Evolutionary conservation across 169 alveolate species (phyloP).

Genomic region (Cystoisospora suis): DNA sequence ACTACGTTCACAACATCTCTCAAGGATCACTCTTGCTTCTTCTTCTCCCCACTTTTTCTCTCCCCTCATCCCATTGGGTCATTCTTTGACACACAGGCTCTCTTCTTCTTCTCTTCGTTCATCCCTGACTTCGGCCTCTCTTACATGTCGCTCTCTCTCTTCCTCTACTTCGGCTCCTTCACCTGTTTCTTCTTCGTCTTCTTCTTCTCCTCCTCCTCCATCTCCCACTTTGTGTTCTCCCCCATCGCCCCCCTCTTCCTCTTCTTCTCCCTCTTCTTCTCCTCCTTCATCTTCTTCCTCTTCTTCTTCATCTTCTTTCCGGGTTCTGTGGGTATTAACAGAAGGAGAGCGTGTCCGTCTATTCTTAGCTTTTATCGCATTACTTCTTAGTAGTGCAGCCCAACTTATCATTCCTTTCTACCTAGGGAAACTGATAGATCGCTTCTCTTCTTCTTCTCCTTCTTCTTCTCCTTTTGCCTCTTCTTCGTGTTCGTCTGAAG

Average conservation of each 20-base stretch:
- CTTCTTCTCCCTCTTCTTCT: not conserved
- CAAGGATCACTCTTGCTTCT: not conserved
- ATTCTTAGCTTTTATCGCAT: not conserved
- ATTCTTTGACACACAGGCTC: not conserved
- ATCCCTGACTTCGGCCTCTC: not conserved
- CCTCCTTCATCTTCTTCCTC: not conserved
- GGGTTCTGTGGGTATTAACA: not conserved
- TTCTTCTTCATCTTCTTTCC: not conserved
- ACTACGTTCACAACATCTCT: not conserved
- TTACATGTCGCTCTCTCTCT: not conserved
- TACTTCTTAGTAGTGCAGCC: constrained; percentile 55
- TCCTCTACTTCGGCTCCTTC: not conserved
- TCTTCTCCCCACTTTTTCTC: not conserved
- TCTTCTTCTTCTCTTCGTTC: not conserved
- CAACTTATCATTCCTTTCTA: constrained; percentile 39
- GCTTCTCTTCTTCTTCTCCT: not conserved
- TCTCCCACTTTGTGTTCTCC: not conserved
- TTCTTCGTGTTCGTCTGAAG: not conserved
- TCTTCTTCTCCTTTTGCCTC: not conserved
- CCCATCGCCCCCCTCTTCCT: not conserved
- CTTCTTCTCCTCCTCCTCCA: not conserved
- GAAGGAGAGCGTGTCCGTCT: constrained; percentile 40
- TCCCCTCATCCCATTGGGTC: not conserved
- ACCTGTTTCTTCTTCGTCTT: not conserved
- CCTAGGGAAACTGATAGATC: constrained; percentile 43